Evolutionary conservation across 1,284 basidiomycete species (phyloP).

Genomic region (Ceratobasidium sp.): DNA sequence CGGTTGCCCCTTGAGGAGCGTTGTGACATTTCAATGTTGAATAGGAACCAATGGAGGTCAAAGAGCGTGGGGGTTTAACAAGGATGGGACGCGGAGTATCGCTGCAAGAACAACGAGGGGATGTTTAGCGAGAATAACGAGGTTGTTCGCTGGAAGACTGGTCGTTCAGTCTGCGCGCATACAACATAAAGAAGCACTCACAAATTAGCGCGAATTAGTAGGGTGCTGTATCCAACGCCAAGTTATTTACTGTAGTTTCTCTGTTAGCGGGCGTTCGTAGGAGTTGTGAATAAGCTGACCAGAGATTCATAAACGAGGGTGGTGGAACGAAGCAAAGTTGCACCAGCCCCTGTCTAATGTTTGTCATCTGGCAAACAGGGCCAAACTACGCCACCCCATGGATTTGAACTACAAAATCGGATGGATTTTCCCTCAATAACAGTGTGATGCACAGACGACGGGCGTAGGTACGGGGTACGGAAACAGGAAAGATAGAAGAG

Average conservation of each 20-base stretch:
- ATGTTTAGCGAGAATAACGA: background rate
- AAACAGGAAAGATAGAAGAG: conserved; percentile 15
- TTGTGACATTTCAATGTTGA: conserved; percentile 13
- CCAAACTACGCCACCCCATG: conserved; percentile 5
- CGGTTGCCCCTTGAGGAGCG: conserved; percentile 18
- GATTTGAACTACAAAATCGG: conserved; percentile 13
- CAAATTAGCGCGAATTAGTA: background rate
- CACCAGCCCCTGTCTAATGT: conserved; percentile 23
- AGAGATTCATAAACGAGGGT: conserved; percentile 35
- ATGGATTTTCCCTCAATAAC: conserved; percentile 24
- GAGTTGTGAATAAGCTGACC: background rate
- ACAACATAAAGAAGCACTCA: background rate
- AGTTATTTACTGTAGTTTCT: background rate
- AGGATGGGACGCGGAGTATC: background rate
- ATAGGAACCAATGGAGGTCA: conserved; percentile 25
- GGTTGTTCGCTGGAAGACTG: background rate
- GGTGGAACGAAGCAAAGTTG: conserved; percentile 36
- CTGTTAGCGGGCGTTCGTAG: background rate
- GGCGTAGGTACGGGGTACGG: background rate
- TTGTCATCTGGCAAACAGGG: background rate
- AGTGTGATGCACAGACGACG: background rate
- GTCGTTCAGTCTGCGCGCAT: background rate
- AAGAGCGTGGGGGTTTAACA: conserved; percentile 13
- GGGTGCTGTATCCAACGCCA: background rate
- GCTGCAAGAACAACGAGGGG: background rate